Base-by-base conservation (phyloP, 768 basidiomycete genomes). In the Leccinum subgranulosum region DNA sequence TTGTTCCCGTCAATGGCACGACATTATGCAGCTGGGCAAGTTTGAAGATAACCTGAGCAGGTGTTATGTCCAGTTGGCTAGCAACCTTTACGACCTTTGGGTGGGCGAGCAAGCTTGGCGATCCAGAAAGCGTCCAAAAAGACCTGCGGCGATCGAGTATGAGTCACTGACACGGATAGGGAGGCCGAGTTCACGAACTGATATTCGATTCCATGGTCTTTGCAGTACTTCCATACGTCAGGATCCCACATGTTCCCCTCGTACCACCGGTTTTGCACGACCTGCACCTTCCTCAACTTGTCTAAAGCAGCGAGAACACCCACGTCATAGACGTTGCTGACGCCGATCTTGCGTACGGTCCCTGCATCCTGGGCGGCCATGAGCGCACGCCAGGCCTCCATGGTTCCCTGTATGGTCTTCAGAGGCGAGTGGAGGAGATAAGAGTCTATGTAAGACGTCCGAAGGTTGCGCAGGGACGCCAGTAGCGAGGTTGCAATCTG, bases 51-150 rank as follows among this genome's bases (percentile, higher is more conserved):
- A 79, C 79, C 66, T 92, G 90, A 45, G 84, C 81, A 7, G 82
- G 77, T 0, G 89, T 88, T 57, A 83, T 77, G 1, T 75, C 70
- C 25, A 81, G 74, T 23, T 71, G 74, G 17, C 75, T 57, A 0
- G 84, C 81, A 14, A 87, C 72, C 4, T 72, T 61, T 17, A 70
- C 61, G 5, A 87, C 65, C 2, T 74, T 66, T 0, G 79, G 81
- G 65, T 85, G 79, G 4, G 67, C 54, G 5, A 92, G 74, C 9
- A 92, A 74, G 15, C 66, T 75, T 4, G 90, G 86, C 3, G 90
- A 88, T n/a, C 90, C 88, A 1, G 87, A 81, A 23, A 94, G 73
- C 23, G 92, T 93, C 92, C 92, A 93, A 71, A 94, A 93, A 15
- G 90, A 91, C 64, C 90, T 91, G 47, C 33, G 21, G 6, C 25